Base-by-base conservation (phyloP, 1,139 yeast genomes). In the Spathaspora sp. region DNA sequence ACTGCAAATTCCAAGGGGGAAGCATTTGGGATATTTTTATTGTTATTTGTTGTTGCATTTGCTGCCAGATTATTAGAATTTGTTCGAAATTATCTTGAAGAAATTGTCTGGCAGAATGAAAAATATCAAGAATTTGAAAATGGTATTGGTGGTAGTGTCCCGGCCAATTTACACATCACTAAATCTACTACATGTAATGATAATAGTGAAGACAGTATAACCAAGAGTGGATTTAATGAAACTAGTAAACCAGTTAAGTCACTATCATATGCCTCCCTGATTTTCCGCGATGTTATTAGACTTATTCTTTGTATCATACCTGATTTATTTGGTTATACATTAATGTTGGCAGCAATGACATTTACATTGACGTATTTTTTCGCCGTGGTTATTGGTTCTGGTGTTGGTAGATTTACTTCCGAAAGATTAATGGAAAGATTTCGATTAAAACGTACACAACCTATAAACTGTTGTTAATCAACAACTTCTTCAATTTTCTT, bases 291-390 rank as follows among this genome's bases (percentile, higher is more conserved):
- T 61, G 47, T 72, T 8, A 70, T 84, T 11, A 70, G 91, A 55
- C 63, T 84, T 20, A 44, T 74, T 0, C 56, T 86, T 40, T 76
- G 82, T 17, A 81, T 86, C 49, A 60, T 81, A 23, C 80, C 87
- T 3, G 86, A 86, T 27, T 70, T 85, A 71, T 61, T 86, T 43
- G 83, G 86, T 8, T 86, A 82, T 59, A 82, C 83, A 37, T 65
- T 86, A 56, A 86, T 86, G 95, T 75, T 86, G 68, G 90, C 83
- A 11, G 86, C 86, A 9, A 86, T 86, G 95, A 72, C 86, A 29
- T 85, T 71, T 59, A 77, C 84, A 8, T 57, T 84, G 47, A 64
- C 80, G 1, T 86, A 86, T 56, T 83, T 86, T 63, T 86, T 86
- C 64, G 91, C 87, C 1, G 84, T 85, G 26, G 80, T 84, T 16